phyloP scores from a whole-genome alignment of 2,329 filamentous ascomycete genomes.

The Cadophora sp. region DNA sequence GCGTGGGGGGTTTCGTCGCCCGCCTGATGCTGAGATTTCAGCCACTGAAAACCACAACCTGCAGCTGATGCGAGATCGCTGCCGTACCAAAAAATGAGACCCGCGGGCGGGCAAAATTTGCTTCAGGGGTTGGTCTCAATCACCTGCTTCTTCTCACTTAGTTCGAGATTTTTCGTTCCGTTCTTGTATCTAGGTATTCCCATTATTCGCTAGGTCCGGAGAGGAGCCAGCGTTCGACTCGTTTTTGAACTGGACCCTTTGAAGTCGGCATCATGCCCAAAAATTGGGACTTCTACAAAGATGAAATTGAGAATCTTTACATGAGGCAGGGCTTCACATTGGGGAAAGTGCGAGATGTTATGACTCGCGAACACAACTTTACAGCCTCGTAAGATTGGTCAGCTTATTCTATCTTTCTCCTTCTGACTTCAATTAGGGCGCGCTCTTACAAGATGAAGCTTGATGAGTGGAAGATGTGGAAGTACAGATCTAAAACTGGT shows the following conservation, averaged over 20 bases:
- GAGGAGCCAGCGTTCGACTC: neutral
- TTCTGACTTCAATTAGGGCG: constrained; percentile 4
- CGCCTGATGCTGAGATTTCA: constrained; percentile 10
- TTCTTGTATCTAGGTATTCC: neutral
- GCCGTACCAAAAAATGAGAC: neutral
- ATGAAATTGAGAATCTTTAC: constrained; percentile 28
- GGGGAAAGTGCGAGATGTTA: constrained; percentile 25
- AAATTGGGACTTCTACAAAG: constrained; percentile 27
- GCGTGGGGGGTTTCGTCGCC: constrained; percentile 4
- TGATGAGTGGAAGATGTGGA: constrained; percentile 31
- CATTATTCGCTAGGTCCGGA: neutral
- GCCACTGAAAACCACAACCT: constrained; percentile 12
- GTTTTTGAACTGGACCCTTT: neutral
- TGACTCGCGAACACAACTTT: constrained; percentile 24
- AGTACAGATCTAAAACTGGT: constrained; percentile 23
- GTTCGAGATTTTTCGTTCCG: constrained; percentile 9
- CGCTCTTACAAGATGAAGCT: constrained; percentile 32
- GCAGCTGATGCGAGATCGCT: constrained; percentile 11
- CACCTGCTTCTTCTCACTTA: neutral
- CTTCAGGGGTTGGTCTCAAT: constrained; percentile 1
- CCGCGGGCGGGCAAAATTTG: neutral
- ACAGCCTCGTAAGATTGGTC: constrained; percentile 24
- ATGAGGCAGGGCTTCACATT: constrained; percentile 24
- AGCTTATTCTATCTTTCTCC: neutral
- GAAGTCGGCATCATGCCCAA: constrained; percentile 9